A percentile compares a stretch with the other conserved stretches of the same genome.
Conservation (phyloP, 352 stramenopile species). For the Globisporangium takayamanum region DNA sequence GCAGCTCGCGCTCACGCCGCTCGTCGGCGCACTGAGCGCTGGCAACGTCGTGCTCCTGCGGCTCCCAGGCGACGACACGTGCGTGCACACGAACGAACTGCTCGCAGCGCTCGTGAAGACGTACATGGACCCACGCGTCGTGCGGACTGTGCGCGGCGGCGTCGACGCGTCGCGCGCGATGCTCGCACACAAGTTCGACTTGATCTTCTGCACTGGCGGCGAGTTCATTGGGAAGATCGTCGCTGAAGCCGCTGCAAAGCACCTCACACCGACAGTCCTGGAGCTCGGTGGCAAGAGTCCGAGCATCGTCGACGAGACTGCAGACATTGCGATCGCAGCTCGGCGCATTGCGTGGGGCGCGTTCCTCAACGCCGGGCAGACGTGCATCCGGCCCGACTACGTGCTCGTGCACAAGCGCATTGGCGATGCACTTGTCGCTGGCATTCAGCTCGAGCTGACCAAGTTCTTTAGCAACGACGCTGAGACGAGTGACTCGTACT, state of each 20-base stretch:
- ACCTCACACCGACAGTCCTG: conserved; percentile 90
- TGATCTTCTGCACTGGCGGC: conserved; percentile 54
- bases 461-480: conserved; percentile 56
- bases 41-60: conserved; percentile 93
- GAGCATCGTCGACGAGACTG: conserved; percentile 70
- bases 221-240: conserved; percentile 83
- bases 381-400: conserved; percentile 93
- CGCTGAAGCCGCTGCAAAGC: conserved; percentile 84
- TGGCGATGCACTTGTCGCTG: conserved; percentile 42
- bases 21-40: conserved; percentile 67
- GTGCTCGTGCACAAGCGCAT: conserved; percentile 80
- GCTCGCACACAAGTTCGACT: conserved; percentile 54
- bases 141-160: conserved; percentile 76
- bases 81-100: conserved; percentile 42
- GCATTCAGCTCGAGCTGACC: conserved; percentile 28
- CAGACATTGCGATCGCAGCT: conserved; percentile 48
- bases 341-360: conserved; percentile 61
- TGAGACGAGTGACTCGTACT: conserved; percentile 38
- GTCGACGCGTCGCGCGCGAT: conserved; percentile 78
- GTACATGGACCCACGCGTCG: conserved; percentile 67
- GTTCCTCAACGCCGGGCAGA: conserved; percentile 91
- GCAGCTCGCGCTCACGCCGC: conserved; percentile 61
- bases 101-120: conserved; percentile 58
- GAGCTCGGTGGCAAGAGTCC: conserved; percentile 94
- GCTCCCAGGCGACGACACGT: conserved; percentile 83